phyloP scores from a whole-genome alignment of 352 stramenopile species.

The Phytophthora aleatoria region DNA sequence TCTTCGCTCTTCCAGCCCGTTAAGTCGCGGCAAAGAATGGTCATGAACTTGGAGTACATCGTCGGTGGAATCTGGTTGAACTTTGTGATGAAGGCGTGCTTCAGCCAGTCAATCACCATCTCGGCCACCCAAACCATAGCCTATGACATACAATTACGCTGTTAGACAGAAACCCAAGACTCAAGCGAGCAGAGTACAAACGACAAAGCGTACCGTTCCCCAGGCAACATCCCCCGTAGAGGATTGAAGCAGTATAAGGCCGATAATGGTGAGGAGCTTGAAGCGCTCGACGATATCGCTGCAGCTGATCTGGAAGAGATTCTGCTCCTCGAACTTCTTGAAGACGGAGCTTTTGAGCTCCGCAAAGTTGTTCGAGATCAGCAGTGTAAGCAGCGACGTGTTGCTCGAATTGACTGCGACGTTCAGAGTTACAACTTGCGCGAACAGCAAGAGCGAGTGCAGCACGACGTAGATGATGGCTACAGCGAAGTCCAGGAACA shows the following conservation, averaged over 20 bases:
- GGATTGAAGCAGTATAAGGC: conserved; percentile 94
- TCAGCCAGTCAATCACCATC: conserved; percentile 98
- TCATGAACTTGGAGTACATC: conserved; percentile 96
- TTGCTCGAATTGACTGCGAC: conserved; percentile 97
- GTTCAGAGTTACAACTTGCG: conserved; percentile 97
- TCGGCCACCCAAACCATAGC: conserved; percentile 93
- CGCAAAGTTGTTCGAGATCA: conserved; percentile 99
- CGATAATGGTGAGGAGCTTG: conserved; percentile 96
- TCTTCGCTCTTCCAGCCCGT: conserved; percentile 93
- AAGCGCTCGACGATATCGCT: conserved; percentile 98
- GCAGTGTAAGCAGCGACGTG: conserved; percentile 92
- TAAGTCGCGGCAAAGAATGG: conserved; percentile 94
- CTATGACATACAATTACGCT: conserved; percentile 24
- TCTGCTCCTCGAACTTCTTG: conserved; percentile 97
- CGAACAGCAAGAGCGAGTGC: conserved; percentile 95
- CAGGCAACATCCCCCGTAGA: conserved; percentile 73
- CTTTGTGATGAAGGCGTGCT: conserved; percentile 99
- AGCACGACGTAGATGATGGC: conserved; percentile 86
- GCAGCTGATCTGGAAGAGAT: conserved; percentile 98
- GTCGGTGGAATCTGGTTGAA: conserved; percentile 96
- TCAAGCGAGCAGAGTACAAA: background rate
- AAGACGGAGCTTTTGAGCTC: conserved; percentile 99
- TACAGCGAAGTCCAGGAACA: conserved; percentile 79
- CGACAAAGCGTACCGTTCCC: conserved; percentile 59
- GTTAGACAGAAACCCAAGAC: background rate